Conservation (phyloP, 805 yeast species). For the Ogataea methanolica region DNA sequence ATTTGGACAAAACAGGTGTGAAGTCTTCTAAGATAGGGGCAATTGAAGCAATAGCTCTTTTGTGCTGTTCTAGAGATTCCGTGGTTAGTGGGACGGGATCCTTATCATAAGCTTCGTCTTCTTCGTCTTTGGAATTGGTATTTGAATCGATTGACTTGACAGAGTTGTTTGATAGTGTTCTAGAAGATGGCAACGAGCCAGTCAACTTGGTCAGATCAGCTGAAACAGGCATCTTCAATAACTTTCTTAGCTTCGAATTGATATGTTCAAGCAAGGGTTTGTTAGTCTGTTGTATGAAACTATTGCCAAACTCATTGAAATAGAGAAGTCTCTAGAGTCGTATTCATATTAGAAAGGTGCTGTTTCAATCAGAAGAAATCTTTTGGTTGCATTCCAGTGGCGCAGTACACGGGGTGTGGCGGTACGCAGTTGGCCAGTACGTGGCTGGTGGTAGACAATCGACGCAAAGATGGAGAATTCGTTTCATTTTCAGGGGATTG, state of each 20-base stretch:
- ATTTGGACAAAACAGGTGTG: constrained; percentile 60
- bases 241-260: no score
- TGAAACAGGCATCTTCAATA: not conserved
- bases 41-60: constrained; percentile 69
- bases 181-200: constrained; percentile 4
- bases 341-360: no score
- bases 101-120: constrained; percentile 19
- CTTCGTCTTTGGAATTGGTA: constrained; percentile 16
- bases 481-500: no score
- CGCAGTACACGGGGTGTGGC: not conserved
- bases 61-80: constrained; percentile 31
- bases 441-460: no score
- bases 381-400: not conserved
- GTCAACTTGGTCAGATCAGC: not conserved
- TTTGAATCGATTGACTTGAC: constrained; percentile 19
- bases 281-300: no score
- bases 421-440: not conserved
- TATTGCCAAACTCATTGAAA: no score
- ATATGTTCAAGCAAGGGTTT: not conserved
- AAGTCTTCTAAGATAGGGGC: constrained; percentile 73
- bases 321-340: no score
- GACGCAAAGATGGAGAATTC: no score
- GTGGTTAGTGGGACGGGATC: constrained; percentile 27
- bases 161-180: constrained; percentile 20
- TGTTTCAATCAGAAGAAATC: no score